Base-by-base conservation (phyloP, 2,329 filamentous ascomycete species). In the Lecanosticta acicola region DNA sequence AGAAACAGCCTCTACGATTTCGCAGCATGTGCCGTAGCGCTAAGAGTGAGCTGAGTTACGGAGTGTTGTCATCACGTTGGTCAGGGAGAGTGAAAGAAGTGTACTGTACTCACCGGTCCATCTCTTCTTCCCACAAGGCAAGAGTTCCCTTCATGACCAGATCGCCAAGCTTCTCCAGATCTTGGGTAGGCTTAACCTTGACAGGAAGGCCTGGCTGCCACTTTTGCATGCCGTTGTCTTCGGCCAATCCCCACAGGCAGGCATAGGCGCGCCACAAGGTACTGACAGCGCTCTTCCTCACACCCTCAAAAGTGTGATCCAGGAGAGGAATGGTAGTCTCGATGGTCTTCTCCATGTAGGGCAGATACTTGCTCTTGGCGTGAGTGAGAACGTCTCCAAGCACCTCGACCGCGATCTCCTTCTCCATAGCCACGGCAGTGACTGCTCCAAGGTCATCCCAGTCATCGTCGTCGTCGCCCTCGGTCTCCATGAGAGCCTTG, bases 41-140 rank as follows among this genome's bases (percentile, higher is more conserved):
- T 97, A 85, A 87, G 87, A 95, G 90, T 96, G 91, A 96, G 90
- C 90, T 96, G 90, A 89, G 91, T 91, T 91, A 90, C 90, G 87
- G 87, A 80, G 74, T 70, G 75, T 79, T 76, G 71, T 95, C 89
- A 96, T 96, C 89, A 88, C 83, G 62, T 71, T 65, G 63, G 49
- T 19, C 41, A 42, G 39, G 14, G 5, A 46, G 46, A 34, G 45
- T 34, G 40, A 40, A 26, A 49, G 54, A 48, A 45, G 51, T 46
- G 20, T 33, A 45, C 34, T 45, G 48, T 35, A 88, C 91, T 65
- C 85, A 96, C 90, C 89, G 82, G 69, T 98, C 93, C 64, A 83
- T 80, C 69, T 98, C 93, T 58, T 94, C 88, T 54, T 83, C 76
- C 88, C 91, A 96, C 56, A 91, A 75, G 55, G 81, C 81, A 62